phyloP scores from a whole-genome alignment of 2,329 filamentous ascomycete species.

The Biscogniauxia marginata region DNA sequence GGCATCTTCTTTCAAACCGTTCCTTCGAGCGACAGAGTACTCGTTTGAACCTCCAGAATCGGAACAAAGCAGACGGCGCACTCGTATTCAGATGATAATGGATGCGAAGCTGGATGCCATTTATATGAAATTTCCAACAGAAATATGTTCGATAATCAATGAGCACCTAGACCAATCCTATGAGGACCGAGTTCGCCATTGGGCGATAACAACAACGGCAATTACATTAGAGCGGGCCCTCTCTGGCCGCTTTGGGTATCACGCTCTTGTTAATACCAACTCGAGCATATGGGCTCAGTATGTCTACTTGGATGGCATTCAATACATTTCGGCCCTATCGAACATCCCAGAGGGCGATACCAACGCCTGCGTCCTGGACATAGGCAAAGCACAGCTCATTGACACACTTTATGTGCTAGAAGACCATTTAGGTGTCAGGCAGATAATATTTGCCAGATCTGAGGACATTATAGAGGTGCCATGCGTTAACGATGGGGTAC shows the following conservation, averaged over 20 bases:
- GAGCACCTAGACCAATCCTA: not conserved
- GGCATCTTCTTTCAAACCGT: not conserved
- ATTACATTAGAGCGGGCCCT: not conserved
- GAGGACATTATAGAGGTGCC: not conserved
- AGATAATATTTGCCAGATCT: not conserved
- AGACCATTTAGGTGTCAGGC: not conserved
- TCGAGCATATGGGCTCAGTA: not conserved
- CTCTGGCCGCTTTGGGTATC: not conserved
- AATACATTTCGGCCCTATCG: not conserved
- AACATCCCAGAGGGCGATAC: not conserved
- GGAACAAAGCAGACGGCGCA: not conserved
- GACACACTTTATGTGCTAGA: not conserved
- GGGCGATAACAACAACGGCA: not conserved
- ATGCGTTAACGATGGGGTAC: not conserved
- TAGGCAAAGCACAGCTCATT: not conserved
- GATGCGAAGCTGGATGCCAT: too few species aligned
- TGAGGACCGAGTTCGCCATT: too few species aligned
- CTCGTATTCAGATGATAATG: not conserved
- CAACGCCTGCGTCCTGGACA: not conserved
- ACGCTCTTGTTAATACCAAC: too few species aligned
- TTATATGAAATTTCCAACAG: not conserved
- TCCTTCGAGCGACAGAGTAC: not conserved
- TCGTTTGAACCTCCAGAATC: not conserved
- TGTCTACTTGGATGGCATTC: not conserved
- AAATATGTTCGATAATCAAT: not conserved